phyloP scores from a whole-genome alignment of 768 basidiomycete genomes.

The Omphalotus guepiniiformis region DNA sequence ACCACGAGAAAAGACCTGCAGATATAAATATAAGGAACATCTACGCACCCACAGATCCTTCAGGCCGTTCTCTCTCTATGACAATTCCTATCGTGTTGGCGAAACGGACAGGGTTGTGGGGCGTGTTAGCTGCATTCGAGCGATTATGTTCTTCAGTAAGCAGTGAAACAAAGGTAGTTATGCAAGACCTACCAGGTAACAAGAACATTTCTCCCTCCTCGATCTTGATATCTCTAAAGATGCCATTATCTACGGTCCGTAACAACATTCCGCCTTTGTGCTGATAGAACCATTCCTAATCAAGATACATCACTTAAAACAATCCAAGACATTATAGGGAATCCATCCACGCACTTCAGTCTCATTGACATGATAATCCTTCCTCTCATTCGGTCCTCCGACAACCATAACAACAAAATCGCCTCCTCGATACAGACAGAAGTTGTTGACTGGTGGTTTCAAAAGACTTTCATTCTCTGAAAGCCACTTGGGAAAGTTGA shows the following conservation, averaged over 20 bases:
- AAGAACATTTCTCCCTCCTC: constrained; percentile 97
- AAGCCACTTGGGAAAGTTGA: constrained; percentile 92
- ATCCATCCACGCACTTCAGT: constrained; percentile 60
- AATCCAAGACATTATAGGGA: neutral
- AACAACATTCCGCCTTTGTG: constrained; percentile 92
- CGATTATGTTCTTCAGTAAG: neutral
- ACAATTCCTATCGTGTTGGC: constrained; percentile 90
- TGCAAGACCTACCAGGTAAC: constrained; percentile 61
- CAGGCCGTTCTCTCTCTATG: constrained; percentile 79
- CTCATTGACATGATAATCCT: constrained; percentile 94
- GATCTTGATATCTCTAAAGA: constrained; percentile 82
- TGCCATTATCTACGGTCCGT: constrained; percentile 74
- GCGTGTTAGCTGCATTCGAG: constrained; percentile 73
- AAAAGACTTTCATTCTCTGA: constrained; percentile 73
- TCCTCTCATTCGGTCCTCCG: constrained; percentile 91
- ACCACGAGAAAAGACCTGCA: neutral
- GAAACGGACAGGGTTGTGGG: constrained; percentile 93
- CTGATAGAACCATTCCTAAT: constrained; percentile 97
- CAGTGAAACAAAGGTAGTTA: neutral
- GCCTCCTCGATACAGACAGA: constrained; percentile 72
- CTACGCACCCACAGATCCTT: constrained; percentile 62
- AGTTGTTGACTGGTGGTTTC: constrained; percentile 92
- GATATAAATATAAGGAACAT: neutral
- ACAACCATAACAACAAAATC: constrained; percentile 96
- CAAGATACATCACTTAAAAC: no score